Percentiles rank a stretch among this genome's conserved stretches.
Conservation (phyloP, 768 basidiomycete species). For the Termitomyces sp. region DNA sequence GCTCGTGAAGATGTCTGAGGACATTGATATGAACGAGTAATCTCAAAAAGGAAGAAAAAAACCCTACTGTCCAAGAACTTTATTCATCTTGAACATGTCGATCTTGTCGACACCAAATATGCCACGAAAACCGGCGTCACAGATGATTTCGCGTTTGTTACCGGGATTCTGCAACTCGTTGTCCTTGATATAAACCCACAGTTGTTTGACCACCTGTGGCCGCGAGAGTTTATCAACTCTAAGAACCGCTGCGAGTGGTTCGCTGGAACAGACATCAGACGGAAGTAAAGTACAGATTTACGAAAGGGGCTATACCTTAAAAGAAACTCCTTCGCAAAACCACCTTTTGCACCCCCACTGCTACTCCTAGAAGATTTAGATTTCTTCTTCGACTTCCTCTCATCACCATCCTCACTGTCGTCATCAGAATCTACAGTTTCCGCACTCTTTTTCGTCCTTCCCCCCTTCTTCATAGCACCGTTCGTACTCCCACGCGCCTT, state of each 20-base stretch:
- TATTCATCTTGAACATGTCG: slow-evolving; percentile 96
- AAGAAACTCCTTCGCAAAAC: slow-evolving; percentile 74
- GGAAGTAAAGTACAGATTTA: slow-evolving; percentile 6
- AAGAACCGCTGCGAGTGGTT: slow-evolving; percentile 69
- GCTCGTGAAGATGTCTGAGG: slow-evolving; percentile 35
- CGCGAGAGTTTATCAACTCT: slow-evolving; percentile 69
- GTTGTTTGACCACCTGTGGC: slow-evolving; percentile 85
- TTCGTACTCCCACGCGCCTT: slow-evolving; percentile 35
- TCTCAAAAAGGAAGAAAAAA: background rate
- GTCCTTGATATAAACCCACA: slow-evolving; percentile 87
- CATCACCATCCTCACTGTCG: slow-evolving; percentile 41
- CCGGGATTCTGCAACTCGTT: slow-evolving; percentile 81
- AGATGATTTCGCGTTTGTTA: slow-evolving; percentile 83
- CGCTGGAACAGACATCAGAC: slow-evolving; percentile 38
- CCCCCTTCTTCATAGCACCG: slow-evolving; percentile 38
- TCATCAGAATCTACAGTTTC: slow-evolving; percentile 53
- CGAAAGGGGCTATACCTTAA: slow-evolving; percentile 49
- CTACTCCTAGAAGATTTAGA: slow-evolving; percentile 40
- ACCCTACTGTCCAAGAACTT: slow-evolving; percentile 74
- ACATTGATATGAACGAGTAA: background rate
- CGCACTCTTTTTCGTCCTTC: slow-evolving; percentile 52
- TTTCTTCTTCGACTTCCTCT: slow-evolving; percentile 50
- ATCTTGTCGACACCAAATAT: slow-evolving; percentile 82
- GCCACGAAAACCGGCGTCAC: slow-evolving; percentile 67
- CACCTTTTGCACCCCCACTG: slow-evolving; percentile 57